Base-by-base conservation (phyloP, 78 protist genomes). In the Tieghemostelium lacteum region DNA sequence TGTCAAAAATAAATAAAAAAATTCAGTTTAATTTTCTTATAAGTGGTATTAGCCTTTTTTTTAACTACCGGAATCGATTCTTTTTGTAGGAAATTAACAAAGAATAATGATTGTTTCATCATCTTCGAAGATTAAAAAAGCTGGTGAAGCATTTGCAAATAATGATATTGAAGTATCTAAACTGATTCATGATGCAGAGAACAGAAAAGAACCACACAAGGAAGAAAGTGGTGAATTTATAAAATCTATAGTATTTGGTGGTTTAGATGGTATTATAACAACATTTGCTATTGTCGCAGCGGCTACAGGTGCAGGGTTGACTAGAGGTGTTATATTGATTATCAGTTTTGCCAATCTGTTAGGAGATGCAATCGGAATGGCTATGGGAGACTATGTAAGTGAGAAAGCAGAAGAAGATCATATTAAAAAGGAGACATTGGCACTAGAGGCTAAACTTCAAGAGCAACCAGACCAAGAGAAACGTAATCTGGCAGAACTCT, bases 301-400 rank as follows among this genome's bases (percentile, higher is more conserved):
- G 33, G 92, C 97, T 12, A 88, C 91, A 19, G 98, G 97, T 3
- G 96, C 94, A 7, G 73, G 77, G 45, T 52, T 92, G 26, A 57
- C 74, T 19, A n/a, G 64, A 17, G 94, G 75, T 26, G 74, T 83
- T 19, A 88, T 96, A 26, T 58, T 96, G 24, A 60, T 96, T 17
- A 34, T 96, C 28, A 97, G 97, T 61, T 77, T 96, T 37, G 94
- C 98, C 19, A 94, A 92, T 78, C 66, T 94, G 39, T 12, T 96
- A 2, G 98, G 97, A 1, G 97, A 95, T 60, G 98, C 94, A 33
- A 24, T 95, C 26, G 78, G 94, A 33, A 96, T 96, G 98, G 98
- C 97, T 22, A 24, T 96, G 22, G 98, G 98, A 28, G 97, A 95
- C 22, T 91, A 65, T 42, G 57, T 96, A n/a, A 64, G 87, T 45